Base-by-base conservation (phyloP, 176 grass and related monocot genomes). In the Typha latifolia region DNA sequence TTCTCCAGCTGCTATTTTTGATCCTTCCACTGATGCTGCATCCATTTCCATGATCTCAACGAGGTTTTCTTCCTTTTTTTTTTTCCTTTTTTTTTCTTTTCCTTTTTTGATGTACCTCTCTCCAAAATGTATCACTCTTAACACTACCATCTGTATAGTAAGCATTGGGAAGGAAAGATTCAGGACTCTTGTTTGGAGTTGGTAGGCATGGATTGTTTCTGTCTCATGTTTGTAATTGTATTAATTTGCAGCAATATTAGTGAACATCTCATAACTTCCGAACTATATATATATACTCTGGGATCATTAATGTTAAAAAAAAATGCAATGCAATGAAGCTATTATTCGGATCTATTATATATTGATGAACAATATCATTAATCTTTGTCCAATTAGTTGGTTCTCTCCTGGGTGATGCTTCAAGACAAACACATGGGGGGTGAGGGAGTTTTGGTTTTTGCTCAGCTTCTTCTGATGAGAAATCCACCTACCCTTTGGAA, bases 401-500 rank as follows among this genome's bases (percentile, higher is more conserved):
- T 43, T 43, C 37, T 43, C 37, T 43, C 9, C 37, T 43, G 37
- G 37, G 37, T 43, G 37, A 43, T 43, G 37, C 37, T 43, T 23
- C 27, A 29, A 29, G 27, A 12, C 7, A 49, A 66, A 76, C 72
- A 73, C 69, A 83, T 73, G 81, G 3, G 27, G 27, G 27, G n/a
- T n/a, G n/a, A n/a, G n/a, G 37, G 37, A 9, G 37, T 43, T 43
- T 43, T 43, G 64, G 47, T 4, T 27, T 59, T 71, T 84, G 86
- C 84, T 74, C 37, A 43, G 37, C 5, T 11, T 72, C 48, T 72
- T 74, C 53, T 26, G 80, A 72, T 61, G 82, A 76, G 72, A 78
- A 82, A 80, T 84, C 84, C 83, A 74, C 23, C 80, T 63, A 85
- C 64, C 43, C 68, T 48, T 69, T 47, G 69, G 49, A 78, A 78